These are phyloP conservation scores for Aquilaria malaccensis DNA, from an alignment of 345 rosid species.

Conservation along the genomic window DNA sequence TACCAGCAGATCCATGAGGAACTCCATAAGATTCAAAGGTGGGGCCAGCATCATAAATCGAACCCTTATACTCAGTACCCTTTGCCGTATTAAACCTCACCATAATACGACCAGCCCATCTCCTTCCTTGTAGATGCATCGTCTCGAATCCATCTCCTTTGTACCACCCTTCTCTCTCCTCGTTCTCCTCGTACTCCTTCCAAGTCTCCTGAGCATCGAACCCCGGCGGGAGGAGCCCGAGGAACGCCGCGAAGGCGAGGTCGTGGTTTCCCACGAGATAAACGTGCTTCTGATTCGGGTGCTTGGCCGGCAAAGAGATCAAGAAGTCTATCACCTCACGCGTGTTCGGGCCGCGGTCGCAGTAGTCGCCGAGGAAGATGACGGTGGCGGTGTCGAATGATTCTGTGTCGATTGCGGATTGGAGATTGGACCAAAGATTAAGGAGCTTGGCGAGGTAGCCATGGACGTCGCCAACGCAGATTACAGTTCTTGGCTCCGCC, in stretches of 20 bases:
- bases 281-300: conserved; percentile 55
- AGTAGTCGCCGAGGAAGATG: conserved; percentile 86
- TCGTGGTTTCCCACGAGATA: conserved; percentile 77
- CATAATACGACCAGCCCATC: conserved; percentile 65
- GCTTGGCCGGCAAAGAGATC: conserved; percentile 33
- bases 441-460: conserved; percentile 57
- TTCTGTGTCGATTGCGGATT: conserved; percentile 26
- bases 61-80: conserved; percentile 51
- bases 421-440: conserved; percentile 67
- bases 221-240: conserved; percentile 51
- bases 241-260: conserved; percentile 62
- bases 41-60: conserved; percentile 69
- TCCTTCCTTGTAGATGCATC: conserved; percentile 72
- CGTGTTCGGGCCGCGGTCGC: conserved; percentile 79
- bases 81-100: conserved; percentile 30
- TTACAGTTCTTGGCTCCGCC: conserved; percentile 35
- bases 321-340: conserved; percentile 58
- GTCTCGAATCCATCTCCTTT: conserved; percentile 48
- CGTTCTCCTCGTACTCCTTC: conserved; percentile 43
- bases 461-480: conserved; percentile 81
- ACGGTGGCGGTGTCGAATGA: conserved; percentile 54
- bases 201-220: conserved; percentile 47
- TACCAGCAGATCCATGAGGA: conserved; percentile 87
- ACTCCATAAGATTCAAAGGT: conserved; percentile 74
- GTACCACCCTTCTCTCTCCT: conserved; percentile 81